These are phyloP conservation scores for Russula sp. DNA, from an alignment of 768 basidiomycete genomes.

Conservation along the genomic window DNA sequence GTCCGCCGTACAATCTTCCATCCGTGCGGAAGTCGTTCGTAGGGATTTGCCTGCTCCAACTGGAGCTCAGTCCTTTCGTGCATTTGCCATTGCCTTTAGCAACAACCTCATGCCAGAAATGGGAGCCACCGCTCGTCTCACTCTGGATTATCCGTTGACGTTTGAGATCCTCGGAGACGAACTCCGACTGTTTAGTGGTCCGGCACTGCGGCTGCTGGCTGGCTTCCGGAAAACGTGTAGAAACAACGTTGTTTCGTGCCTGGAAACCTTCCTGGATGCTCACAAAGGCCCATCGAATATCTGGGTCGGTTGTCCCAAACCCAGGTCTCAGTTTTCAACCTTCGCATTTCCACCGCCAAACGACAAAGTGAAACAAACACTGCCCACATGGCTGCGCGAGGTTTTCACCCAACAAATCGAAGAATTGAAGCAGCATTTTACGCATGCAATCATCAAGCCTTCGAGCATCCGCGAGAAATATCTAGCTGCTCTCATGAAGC, in stretches of 20 bases:
- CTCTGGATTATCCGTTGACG: slow-evolving; percentile 16
- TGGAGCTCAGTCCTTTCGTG: slow-evolving; percentile 14
- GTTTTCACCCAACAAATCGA: not conserved
- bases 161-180: slow-evolving; percentile 2
- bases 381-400: slow-evolving; percentile 4
- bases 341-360: no score
- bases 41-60: not conserved
- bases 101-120: not conserved
- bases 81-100: slow-evolving; percentile 26
- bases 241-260: not conserved
- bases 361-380: no score
- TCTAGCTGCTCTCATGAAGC: not conserved
- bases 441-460: not conserved
- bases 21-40: not conserved
- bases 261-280: slow-evolving; percentile 8
- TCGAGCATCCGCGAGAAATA: slow-evolving; percentile 8
- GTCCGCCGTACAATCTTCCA: slow-evolving; percentile 10
- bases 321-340: no score
- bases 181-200: not conserved
- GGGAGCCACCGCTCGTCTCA: not conserved
- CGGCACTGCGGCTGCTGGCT: slow-evolving; percentile 5
- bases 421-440: slow-evolving; percentile 1
- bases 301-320: not conserved
- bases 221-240: slow-evolving; percentile 6
- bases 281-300: slow-evolving; percentile 7